Evolutionary conservation across 768 basidiomycete genomes (phyloP), one percentile per base, ranked within the genome.

Genomic region (Tremella fuciformis): DNA sequence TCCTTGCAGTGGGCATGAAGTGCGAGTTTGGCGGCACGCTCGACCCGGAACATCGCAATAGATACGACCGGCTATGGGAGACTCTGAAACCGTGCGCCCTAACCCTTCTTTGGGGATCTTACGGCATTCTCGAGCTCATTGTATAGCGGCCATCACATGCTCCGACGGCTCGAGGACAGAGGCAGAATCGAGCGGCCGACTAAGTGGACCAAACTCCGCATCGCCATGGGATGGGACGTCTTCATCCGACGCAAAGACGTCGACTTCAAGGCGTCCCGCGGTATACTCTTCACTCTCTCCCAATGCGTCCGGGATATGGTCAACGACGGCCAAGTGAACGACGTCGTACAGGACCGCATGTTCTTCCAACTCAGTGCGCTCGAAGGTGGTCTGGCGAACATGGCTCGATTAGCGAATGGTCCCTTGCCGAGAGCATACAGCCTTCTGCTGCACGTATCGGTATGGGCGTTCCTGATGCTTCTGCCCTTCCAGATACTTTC

Each of bases 401-500:
- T 46, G 42, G n/a, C 42, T 8, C n/a, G 42, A 4, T 22, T 46
- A 8, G n/a, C 42, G 4, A 46, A 46, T 22, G 42, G 42, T 46
- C 74, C 74, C 0, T 58, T 76, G 18, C 76, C 76, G n/a, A 70
- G 69, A n/a, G 68, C 73, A 9, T 77, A 71, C 63, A 57, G 63
- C 13, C 67, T 64, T 55, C 68, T 70, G 29, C 63, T 73, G 18
- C 58, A 63, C 11, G 37, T 73, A n/a, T 66, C 71, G 6, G 71
- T 73, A 37, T 70, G 60, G 53, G 55, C 53, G 1, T 89, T 87
- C 74, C 81, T 88, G 1, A 86, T 88, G 79, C 85, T 86, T 74
- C 79, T 89, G 1, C 88, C 87, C 1, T 87, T 89, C 81, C 87
- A 89, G 73, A 80, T 88, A 6, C 82, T 85, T 50, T 78, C 78